phyloP scores from a whole-genome alignment of 345 rosid genomes.

The Melaleuca alternifolia region DNA sequence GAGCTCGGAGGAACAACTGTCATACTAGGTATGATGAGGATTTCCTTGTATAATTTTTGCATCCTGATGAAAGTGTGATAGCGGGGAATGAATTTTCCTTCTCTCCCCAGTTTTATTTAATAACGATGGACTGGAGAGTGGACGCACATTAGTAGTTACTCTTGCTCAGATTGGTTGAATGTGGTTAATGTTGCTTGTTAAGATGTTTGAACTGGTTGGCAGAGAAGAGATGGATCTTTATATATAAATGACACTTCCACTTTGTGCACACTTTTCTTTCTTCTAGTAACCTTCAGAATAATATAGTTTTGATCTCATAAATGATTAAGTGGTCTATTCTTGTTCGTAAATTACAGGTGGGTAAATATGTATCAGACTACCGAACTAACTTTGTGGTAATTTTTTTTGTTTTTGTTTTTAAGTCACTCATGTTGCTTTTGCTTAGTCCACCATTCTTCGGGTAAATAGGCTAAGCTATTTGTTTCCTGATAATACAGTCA shows the following conservation, averaged over 20 bases:
- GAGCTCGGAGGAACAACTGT: slow-evolving; percentile 69
- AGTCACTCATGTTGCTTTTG: not conserved
- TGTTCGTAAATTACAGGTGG: not conserved
- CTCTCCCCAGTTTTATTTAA: not conserved
- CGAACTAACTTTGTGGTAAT: not conserved
- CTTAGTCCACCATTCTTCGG: not conserved
- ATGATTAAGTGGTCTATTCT: not conserved
- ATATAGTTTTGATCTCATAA: not conserved
- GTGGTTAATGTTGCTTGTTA: not conserved
- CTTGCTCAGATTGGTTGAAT: not conserved
- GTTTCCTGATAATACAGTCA: not conserved
- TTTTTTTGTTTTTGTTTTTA: not conserved
- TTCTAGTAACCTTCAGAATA: not conserved
- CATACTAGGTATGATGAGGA: slow-evolving; percentile 46
- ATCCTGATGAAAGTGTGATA: not conserved
- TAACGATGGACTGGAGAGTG: not conserved
- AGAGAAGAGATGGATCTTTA: not conserved
- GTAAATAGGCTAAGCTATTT: not conserved
- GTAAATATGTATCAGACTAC: not conserved
- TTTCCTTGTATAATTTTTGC: not conserved
- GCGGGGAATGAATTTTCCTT: not conserved
- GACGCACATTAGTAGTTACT: not conserved
- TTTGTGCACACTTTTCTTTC: not conserved
- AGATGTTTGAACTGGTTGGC: not conserved
- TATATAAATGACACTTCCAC: not conserved